phyloP scores from a whole-genome alignment of 257 asterid species.

The Solanum rostratum region DNA sequence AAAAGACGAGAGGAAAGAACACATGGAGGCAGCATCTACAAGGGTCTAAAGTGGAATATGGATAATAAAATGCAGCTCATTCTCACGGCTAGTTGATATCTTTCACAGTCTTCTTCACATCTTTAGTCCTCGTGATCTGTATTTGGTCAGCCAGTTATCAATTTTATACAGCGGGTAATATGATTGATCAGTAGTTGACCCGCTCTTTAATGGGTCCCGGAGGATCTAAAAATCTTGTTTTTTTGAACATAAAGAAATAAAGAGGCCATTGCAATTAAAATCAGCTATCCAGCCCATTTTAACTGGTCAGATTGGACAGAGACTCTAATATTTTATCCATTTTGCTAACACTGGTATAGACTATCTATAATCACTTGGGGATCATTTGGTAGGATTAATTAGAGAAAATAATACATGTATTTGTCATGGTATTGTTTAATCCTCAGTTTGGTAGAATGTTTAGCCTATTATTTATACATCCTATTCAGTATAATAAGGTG shows the following conservation, averaged over 20 bases:
- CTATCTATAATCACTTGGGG: background rate
- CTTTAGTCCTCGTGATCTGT: background rate
- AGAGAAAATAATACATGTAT: background rate
- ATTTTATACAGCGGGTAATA: background rate
- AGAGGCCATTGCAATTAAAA: too few species aligned
- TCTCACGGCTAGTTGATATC: background rate
- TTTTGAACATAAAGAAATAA: too few species aligned
- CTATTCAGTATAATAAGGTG: background rate
- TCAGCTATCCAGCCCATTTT: background rate
- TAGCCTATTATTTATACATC: background rate
- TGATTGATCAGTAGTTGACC: background rate
- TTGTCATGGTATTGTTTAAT: background rate
- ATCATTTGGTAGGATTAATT: background rate
- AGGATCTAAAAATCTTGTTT: too few species aligned
- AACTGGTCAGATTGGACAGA: background rate
- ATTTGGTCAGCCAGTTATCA: background rate
- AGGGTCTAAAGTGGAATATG: background rate
- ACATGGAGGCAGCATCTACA: background rate
- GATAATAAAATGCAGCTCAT: background rate
- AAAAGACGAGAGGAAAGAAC: background rate
- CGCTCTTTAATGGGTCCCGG: background rate
- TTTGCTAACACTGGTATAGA: background rate
- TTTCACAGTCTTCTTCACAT: background rate
- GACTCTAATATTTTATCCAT: background rate
- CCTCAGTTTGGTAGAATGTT: background rate